phyloP scores from a whole-genome alignment of 169 alveolate genomes.

The Cardiosporidium cionae region DNA sequence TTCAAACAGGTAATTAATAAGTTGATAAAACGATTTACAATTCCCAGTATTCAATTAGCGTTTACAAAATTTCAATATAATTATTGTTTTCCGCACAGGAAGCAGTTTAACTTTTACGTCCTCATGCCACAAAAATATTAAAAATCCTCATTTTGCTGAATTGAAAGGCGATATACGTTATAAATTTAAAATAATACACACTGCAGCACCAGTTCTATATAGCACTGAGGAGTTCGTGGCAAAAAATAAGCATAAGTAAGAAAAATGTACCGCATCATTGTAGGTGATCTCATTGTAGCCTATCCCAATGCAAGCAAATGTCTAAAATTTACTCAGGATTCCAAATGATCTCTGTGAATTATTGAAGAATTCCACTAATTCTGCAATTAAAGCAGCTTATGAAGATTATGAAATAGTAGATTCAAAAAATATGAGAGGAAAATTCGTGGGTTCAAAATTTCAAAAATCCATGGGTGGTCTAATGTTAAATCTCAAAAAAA shows the following conservation, averaged over 20 bases:
- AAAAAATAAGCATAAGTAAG: conserved; percentile 33
- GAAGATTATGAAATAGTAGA: conserved; percentile 37
- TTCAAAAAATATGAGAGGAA: conserved; percentile 41
- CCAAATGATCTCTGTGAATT: conserved; percentile 32
- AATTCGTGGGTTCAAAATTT: conserved; percentile 44
- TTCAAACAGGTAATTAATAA: conserved; percentile 33
- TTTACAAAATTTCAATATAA: too few relatives aligned
- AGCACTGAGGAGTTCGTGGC: conserved; percentile 41
- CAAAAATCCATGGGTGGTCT: conserved; percentile 40
- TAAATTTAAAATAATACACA: conserved; percentile 31
- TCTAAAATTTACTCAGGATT: conserved; percentile 10
- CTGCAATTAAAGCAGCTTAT: conserved; percentile 22
- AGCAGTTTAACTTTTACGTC: conserved; percentile 38
- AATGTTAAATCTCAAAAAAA: conserved; percentile 24
- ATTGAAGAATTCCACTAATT: conserved; percentile 30
- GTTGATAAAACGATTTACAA: background rate
- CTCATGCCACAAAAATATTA: conserved; percentile 36
- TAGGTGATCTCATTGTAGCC: too few relatives aligned
- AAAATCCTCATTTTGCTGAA: conserved; percentile 21
- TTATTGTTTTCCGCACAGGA: too few relatives aligned
- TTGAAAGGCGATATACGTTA: conserved; percentile 40
- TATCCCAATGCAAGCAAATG: too few relatives aligned
- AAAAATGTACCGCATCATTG: too few relatives aligned
- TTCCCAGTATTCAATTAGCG: too few relatives aligned
- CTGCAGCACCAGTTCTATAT: conserved; percentile 47